Evolutionary conservation across 2,329 filamentous ascomycete species (phyloP).

Genomic region (Nemania diffusa): DNA sequence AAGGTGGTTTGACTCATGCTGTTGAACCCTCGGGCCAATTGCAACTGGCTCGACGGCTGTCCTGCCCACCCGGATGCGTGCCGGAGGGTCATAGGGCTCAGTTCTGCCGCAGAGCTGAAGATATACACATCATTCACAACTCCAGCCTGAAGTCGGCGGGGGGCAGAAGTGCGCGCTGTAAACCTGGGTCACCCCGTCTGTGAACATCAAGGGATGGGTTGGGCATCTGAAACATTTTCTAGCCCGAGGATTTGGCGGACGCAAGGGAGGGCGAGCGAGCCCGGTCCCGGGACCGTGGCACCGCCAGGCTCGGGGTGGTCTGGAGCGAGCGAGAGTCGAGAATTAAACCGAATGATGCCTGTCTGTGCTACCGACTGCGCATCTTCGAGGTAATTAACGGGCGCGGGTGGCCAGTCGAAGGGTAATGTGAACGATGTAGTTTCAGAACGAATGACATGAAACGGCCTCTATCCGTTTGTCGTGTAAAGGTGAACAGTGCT

Average conservation of each 20-base stretch:
- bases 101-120: not conserved
- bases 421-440: not conserved
- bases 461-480: not conserved
- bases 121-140: not conserved
- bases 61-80: not conserved
- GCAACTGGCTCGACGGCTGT: not conserved
- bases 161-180: not conserved
- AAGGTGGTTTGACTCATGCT: not conserved
- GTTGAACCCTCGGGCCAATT: not conserved
- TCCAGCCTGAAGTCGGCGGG: not conserved
- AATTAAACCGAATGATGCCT: not conserved
- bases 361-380: constrained; percentile 1
- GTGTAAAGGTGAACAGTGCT: not conserved
- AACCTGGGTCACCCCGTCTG: not conserved
- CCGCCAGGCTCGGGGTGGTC: not conserved
- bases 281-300: constrained; percentile 7
- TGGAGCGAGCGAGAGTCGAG: not conserved
- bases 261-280: not conserved
- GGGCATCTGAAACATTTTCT: not conserved
- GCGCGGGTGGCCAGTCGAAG: no score
- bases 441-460: constrained; percentile 1
- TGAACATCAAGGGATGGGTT: constrained; percentile 15
- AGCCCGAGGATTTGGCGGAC: not conserved
- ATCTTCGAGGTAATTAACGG: no score
- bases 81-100: not conserved